Conservation (phyloP, 768 basidiomycete species). For the Hypsizygus marmoreus region DNA sequence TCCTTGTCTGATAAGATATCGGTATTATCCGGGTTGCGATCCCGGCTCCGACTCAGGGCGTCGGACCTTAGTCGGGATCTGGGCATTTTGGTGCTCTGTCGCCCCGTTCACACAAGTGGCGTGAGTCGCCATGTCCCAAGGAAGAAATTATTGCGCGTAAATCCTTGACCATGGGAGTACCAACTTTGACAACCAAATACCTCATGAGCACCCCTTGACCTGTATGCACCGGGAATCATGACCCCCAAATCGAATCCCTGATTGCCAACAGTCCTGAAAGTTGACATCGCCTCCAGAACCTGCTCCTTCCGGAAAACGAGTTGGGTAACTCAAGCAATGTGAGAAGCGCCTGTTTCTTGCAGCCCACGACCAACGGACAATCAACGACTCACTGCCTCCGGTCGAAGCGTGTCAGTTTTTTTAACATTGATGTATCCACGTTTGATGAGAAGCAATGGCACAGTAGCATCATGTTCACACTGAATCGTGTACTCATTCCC, state of each 20-base stretch:
- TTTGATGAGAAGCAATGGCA: conserved; percentile 16
- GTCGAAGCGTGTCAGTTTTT: conserved; percentile 16
- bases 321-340: conserved; percentile 6
- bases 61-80: no score
- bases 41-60: conserved; percentile 7
- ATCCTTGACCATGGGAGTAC: conserved; percentile 7
- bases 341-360: conserved; percentile 3
- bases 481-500: conserved; percentile 16
- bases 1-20: conserved; percentile 58
- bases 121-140: conserved; percentile 17
- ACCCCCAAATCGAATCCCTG: no score
- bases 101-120: conserved; percentile 11
- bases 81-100: no score
- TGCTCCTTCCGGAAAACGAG: conserved; percentile 4
- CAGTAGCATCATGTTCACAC: conserved; percentile 16
- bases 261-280: no score
- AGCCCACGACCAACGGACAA: conserved; percentile 8
- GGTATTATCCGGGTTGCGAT: conserved; percentile 25
- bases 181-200: no score
- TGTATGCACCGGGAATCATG: no score
- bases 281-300: not conserved
- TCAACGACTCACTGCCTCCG: conserved; percentile 12
- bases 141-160: conserved; percentile 18
- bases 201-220: no score
- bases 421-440: conserved; percentile 21